Conservation (phyloP, 1,284 basidiomycete genomes). For the Irpex sp. region DNA sequence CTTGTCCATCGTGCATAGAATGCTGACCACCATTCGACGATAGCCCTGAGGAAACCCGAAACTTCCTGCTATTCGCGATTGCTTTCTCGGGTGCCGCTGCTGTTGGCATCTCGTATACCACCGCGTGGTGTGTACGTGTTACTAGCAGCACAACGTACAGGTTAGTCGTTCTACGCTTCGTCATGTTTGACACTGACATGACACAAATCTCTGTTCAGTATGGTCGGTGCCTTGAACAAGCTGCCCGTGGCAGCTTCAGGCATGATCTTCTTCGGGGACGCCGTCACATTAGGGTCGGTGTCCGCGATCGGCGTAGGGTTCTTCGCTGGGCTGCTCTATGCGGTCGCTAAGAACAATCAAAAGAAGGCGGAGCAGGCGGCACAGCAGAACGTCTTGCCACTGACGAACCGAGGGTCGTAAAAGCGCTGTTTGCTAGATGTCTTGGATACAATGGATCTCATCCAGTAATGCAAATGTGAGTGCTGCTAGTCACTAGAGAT, state of each 20-base stretch:
- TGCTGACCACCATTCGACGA: background rate
- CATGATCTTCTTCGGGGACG: slow-evolving; percentile 94
- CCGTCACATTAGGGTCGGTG: slow-evolving; percentile 84
- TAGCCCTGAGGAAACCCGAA: slow-evolving; percentile 83
- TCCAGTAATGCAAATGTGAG: background rate
- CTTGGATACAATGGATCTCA: background rate
- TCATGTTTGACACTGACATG: slow-evolving; percentile 3
- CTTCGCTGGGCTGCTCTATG: slow-evolving; percentile 87
- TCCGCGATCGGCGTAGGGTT: slow-evolving; percentile 89
- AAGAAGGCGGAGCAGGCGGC: slow-evolving; percentile 56
- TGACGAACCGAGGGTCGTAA: slow-evolving; percentile 46
- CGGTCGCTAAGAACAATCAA: slow-evolving; percentile 88
- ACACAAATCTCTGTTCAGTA: slow-evolving; percentile 46
- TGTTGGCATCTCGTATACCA: slow-evolving; percentile 97
- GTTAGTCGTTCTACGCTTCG: slow-evolving; percentile 30
- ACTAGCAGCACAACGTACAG: slow-evolving; percentile 98
- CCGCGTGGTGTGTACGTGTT: slow-evolving; percentile 96
- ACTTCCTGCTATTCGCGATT: slow-evolving; percentile 83
- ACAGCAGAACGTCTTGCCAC: slow-evolving; percentile 54
- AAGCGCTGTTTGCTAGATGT: background rate
- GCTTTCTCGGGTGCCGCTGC: slow-evolving; percentile 96
- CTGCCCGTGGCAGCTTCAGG: slow-evolving; percentile 95
- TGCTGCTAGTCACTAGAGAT: background rate
- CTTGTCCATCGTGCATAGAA: background rate
- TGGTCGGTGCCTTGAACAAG: slow-evolving; percentile 99